Conservation (phyloP, 805 yeast genomes). For the Sugiyamaella chiloensis region DNA sequence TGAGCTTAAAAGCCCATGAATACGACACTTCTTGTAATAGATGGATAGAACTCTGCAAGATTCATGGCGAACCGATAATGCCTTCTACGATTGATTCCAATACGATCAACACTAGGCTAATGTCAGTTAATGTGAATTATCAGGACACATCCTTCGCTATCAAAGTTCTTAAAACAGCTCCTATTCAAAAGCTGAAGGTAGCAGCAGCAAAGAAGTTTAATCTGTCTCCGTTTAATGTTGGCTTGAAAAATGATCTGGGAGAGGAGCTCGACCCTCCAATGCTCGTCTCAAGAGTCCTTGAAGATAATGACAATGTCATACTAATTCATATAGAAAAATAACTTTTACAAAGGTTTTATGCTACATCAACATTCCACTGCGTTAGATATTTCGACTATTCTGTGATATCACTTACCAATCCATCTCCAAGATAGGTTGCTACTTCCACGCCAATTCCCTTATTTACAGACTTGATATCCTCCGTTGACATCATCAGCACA, state of each 20-base stretch:
- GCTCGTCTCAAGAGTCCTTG: not conserved
- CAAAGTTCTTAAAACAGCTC: conserved; percentile 30
- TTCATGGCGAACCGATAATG: conserved; percentile 33
- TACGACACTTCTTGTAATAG: conserved; percentile 27
- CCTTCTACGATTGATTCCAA: conserved; percentile 1
- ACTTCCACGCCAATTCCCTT: conserved; percentile 90
- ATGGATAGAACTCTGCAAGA: conserved; percentile 44
- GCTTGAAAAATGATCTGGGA: not conserved
- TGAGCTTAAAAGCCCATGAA: conserved; percentile 31
- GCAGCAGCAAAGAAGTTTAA: conserved; percentile 25
- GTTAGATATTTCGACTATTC: not conserved
- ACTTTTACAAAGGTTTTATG: not conserved
- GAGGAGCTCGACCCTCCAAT: not conserved
- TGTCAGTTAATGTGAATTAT: conserved; percentile 20
- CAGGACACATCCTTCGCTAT: conserved; percentile 12
- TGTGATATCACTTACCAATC: conserved; percentile 42
- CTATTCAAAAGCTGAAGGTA: conserved; percentile 38
- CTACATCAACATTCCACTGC: not conserved
- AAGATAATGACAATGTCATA: not conserved
- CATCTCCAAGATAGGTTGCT: conserved; percentile 83
- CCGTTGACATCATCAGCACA: conserved; percentile 80
- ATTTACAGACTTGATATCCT: conserved; percentile 76
- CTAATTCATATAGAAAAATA: not conserved
- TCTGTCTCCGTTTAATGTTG: conserved; percentile 14
- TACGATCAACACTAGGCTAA: conserved; percentile 21